Percentiles rank a stretch among this genome's conserved stretches.
Conservation (phyloP, 805 yeast genomes). For the Yamadazyma scolyti region DNA sequence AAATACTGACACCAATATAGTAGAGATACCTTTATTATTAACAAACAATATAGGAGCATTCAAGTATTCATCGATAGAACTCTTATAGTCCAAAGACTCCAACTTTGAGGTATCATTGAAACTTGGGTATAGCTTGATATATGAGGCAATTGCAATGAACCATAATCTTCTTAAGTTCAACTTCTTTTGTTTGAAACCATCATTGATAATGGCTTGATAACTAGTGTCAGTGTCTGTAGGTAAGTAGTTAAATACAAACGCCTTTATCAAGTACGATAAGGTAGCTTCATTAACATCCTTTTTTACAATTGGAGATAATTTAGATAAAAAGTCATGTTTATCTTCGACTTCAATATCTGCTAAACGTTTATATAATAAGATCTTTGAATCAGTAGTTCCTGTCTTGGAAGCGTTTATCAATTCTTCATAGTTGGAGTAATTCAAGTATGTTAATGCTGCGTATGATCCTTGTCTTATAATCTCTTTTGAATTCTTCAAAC, state of each 20-base stretch:
- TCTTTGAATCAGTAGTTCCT: constrained; percentile 62
- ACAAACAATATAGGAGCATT: constrained; percentile 53
- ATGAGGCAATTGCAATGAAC: constrained; percentile 51
- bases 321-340: constrained; percentile 32
- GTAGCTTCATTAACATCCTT: constrained; percentile 78
- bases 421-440: constrained; percentile 13
- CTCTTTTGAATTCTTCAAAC: constrained; percentile 68
- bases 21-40: constrained; percentile 47
- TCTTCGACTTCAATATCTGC: constrained; percentile 21
- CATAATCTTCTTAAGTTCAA: constrained; percentile 62
- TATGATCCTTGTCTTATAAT: constrained; percentile 51
- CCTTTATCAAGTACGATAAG: constrained; percentile 44
- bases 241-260: constrained; percentile 46
- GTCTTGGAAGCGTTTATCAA: constrained; percentile 57
- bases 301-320: constrained; percentile 48
- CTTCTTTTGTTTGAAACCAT: constrained; percentile 68
- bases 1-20: constrained; percentile 49
- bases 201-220: constrained; percentile 27
- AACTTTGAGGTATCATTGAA: constrained; percentile 34
- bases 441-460: constrained; percentile 17
- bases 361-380: constrained; percentile 46
- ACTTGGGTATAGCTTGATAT: constrained; percentile 13
- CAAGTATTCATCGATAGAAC: constrained; percentile 39
- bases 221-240: constrained; percentile 16
- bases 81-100: constrained; percentile 18